Evolutionary conservation across 441 rosid species (phyloP).

Genomic region (Mallotus japonicus): DNA sequence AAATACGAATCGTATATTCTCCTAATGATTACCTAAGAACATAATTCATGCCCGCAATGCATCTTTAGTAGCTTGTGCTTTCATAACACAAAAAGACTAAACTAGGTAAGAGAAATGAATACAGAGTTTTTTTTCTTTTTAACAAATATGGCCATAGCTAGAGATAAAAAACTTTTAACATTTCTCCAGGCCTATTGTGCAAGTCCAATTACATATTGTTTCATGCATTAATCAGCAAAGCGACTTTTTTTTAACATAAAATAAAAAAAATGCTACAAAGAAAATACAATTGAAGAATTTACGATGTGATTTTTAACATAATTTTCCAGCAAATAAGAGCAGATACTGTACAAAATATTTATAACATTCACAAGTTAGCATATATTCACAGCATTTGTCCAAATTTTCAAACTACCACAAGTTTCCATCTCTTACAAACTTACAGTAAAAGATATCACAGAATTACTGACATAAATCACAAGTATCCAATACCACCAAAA

Average conservation of each 20-base stretch:
- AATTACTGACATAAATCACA: neutral
- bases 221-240: neutral
- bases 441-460: neutral
- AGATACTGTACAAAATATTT: neutral
- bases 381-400: neutral
- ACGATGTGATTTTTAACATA: neutral
- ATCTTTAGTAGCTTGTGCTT: neutral
- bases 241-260: neutral
- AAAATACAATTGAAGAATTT: conserved; percentile 3
- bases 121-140: neutral
- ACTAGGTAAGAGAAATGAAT: neutral
- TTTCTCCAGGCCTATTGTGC: neutral
- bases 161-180: neutral
- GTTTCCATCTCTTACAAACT: neutral
- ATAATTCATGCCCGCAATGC: neutral
- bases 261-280: neutral
- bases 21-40: neutral
- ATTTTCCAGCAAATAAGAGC: neutral
- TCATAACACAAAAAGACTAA: neutral
- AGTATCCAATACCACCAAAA: conserved; percentile 2
- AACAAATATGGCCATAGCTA: too few relatives aligned
- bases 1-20: neutral
- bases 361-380: neutral
- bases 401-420: neutral
- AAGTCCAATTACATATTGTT: neutral